Conservation (phyloP, 2,329 filamentous ascomycete genomes). For the Helotiales sp. region DNA sequence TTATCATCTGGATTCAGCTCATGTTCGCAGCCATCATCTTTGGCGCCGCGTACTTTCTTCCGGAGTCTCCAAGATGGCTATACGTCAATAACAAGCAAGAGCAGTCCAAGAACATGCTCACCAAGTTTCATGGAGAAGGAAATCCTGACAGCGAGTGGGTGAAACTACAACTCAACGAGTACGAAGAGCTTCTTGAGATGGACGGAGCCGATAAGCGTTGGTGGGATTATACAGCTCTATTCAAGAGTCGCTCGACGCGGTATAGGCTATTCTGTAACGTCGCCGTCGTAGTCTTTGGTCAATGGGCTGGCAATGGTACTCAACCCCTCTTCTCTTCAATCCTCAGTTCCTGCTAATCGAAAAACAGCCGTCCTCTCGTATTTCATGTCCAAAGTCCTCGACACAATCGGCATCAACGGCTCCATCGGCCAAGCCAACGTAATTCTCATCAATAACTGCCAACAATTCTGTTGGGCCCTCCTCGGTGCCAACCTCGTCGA, state of each 20-base stretch:
- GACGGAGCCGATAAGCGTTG: conserved; percentile 54
- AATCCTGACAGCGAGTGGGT: conserved; percentile 50
- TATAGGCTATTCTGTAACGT: conserved; percentile 52
- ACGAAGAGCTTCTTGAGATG: conserved; percentile 48
- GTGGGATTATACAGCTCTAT: conserved; percentile 56
- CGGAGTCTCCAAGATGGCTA: conserved; percentile 64
- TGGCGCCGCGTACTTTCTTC: conserved; percentile 52
- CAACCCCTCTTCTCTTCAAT: background rate
- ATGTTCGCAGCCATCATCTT: conserved; percentile 47
- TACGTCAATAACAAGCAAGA: conserved; percentile 55
- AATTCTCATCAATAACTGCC: conserved; percentile 53
- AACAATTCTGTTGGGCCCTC: conserved; percentile 55
- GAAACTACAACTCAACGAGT: conserved; percentile 47
- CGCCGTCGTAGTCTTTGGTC: conserved; percentile 52
- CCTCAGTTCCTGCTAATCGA: conserved; percentile 10
- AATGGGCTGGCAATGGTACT: conserved; percentile 46
- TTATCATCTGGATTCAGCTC: conserved; percentile 51
- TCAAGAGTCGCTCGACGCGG: conserved; percentile 48
- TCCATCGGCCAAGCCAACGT: conserved; percentile 54
- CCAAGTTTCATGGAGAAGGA: conserved; percentile 55
- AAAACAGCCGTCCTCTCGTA: conserved; percentile 46
- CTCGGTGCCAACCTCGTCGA: conserved; percentile 57
- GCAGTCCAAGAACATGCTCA: conserved; percentile 52
- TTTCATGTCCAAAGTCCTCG: conserved; percentile 52
- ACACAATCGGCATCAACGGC: conserved; percentile 49